A percentile compares a stretch with the other conserved stretches of the same genome.
phyloP scores from a whole-genome alignment of 768 basidiomycete genomes.

The Lactarius deliciosus region DNA sequence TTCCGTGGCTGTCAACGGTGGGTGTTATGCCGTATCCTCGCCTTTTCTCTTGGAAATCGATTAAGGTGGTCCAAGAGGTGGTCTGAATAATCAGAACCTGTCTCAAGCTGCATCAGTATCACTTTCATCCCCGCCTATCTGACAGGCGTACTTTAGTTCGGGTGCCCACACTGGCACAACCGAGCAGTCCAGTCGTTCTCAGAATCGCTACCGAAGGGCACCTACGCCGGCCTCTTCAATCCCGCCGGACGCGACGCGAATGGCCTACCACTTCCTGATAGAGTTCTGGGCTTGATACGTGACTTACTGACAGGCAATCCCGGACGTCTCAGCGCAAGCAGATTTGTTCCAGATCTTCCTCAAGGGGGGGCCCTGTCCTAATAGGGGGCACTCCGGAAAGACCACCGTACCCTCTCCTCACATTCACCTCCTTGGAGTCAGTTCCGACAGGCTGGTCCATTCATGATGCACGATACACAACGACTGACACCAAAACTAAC shows the following conservation, averaged over 20 bases:
- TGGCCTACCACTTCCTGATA: conserved; percentile 25
- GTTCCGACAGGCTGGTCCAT: too few relatives aligned
- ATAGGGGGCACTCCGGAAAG: conserved; percentile 48
- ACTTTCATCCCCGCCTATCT: not conserved
- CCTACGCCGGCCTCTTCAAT: conserved; percentile 58
- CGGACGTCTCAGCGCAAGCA: conserved; percentile 60
- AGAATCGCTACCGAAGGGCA: conserved; percentile 42
- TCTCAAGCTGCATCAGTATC: conserved; percentile 53
- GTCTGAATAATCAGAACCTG: conserved; percentile 55
- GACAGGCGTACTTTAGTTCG: conserved; percentile 41
- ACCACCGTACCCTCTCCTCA: too few relatives aligned
- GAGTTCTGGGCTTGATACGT: not conserved
- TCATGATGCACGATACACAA: too few relatives aligned
- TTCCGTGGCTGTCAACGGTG: conserved; percentile 46
- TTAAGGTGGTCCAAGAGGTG: conserved; percentile 38
- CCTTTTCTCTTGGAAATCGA: not conserved
- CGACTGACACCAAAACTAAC: too few relatives aligned
- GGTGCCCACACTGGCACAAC: conserved; percentile 53
- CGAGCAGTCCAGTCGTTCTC: conserved; percentile 46
- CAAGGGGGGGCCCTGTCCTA: conserved; percentile 34
- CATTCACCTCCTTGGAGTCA: too few relatives aligned
- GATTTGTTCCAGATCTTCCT: conserved; percentile 46
- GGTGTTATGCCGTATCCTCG: not conserved
- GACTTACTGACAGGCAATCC: conserved; percentile 43
- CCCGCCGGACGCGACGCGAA: conserved; percentile 48